These are phyloP conservation scores for Nigrospora sphaerica DNA, from an alignment of 2,329 filamentous ascomycete species.

Conservation along the genomic window DNA sequence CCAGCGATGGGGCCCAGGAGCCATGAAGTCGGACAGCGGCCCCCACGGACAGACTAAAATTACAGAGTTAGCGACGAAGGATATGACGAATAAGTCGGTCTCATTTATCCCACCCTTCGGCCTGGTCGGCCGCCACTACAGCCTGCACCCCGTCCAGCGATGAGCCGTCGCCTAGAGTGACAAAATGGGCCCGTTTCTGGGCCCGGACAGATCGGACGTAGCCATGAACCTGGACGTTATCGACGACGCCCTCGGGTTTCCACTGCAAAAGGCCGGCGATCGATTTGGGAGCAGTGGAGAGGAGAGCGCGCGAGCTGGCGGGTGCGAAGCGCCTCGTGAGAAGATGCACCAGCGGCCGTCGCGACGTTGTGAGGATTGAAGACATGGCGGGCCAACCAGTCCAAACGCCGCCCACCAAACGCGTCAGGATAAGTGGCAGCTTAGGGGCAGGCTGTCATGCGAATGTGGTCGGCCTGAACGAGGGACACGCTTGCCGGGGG, in stretches of 20 bases:
- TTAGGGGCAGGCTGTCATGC: no score
- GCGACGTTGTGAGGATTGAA: conserved; percentile 9
- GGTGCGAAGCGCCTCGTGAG: conserved; percentile 6
- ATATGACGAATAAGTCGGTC: conserved; percentile 5
- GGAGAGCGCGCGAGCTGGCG: conserved; percentile 10
- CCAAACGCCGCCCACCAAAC: background rate
- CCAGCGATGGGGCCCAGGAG: conserved; percentile 65
- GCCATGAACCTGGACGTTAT: conserved; percentile 61
- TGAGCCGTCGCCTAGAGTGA: conserved; percentile 81
- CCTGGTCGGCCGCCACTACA: conserved; percentile 64
- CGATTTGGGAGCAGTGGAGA: conserved; percentile 30
- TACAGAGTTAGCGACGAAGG: conserved; percentile 19
- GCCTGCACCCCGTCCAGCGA: conserved; percentile 74
- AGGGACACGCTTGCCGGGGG: no score
- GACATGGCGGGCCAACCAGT: conserved; percentile 2
- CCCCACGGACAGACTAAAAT: conserved; percentile 67
- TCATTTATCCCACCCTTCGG: conserved; percentile 55
- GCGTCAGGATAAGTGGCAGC: no score
- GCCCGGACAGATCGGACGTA: conserved; percentile 79
- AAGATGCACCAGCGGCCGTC: conserved; percentile 12
- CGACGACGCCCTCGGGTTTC: conserved; percentile 33
- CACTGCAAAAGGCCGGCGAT: conserved; percentile 51
- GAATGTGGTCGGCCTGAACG: no score
- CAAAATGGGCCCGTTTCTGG: conserved; percentile 79
- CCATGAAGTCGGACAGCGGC: conserved; percentile 73